phyloP scores from a whole-genome alignment of 164 flowering plant genomes.

The Buxus sempervirens region DNA sequence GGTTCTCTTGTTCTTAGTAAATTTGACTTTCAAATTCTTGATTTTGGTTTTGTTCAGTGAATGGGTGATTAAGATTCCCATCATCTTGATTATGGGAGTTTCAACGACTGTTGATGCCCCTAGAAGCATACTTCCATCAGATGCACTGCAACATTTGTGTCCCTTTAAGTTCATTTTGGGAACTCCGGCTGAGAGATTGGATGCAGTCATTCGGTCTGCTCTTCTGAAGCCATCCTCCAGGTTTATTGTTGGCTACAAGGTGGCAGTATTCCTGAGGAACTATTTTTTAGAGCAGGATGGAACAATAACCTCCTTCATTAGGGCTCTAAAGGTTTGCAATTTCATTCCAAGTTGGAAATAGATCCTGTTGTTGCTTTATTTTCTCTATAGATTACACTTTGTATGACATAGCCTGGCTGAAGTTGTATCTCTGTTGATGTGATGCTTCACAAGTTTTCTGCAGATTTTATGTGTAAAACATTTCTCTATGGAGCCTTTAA shows the following conservation, averaged over 20 bases:
- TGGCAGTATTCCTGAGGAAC: constrained; percentile 67
- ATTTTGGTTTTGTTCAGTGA: too few relatives aligned
- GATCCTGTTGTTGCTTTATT: too few relatives aligned
- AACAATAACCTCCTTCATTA: constrained; percentile 71
- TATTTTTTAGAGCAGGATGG: constrained; percentile 85
- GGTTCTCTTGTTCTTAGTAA: too few relatives aligned
- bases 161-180: constrained; percentile 58
- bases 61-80: constrained; percentile 79
- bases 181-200: constrained; percentile 78
- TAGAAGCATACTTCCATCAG: constrained; percentile 50
- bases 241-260: constrained; percentile 63
- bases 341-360: too few relatives aligned
- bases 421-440: too few relatives aligned
- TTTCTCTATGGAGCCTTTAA: constrained; percentile 59
- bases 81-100: constrained; percentile 72
- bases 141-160: constrained; percentile 42
- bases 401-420: too few relatives aligned
- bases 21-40: too few relatives aligned
- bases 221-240: constrained; percentile 50
- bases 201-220: constrained; percentile 69
- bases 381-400: too few relatives aligned
- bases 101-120: constrained; percentile 77
- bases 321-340: constrained; percentile 88
- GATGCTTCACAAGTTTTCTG: too few relatives aligned
- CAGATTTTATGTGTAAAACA: constrained; percentile 80